Evolutionary conservation across 1,284 basidiomycete genomes (phyloP), one percentile per base, ranked within the genome.

Genomic region (Pterulicium gracile): DNA sequence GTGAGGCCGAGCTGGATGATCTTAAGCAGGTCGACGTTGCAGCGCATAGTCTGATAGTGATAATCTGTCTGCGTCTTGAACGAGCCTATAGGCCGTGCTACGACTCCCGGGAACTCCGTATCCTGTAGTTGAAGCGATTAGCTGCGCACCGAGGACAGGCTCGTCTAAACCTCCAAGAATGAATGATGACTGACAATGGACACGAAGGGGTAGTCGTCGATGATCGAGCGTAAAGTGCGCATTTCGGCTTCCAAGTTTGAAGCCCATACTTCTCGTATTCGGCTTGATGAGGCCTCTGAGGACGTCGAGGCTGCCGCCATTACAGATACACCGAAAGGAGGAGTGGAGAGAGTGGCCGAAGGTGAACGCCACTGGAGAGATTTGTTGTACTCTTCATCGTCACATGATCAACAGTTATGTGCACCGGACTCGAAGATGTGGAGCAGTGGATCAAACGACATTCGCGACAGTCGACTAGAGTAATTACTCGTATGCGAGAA

Each of bases 41-140:
- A 94, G 52, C 95, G 81, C 84, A 99, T 93, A 3, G 96, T 98
- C 66, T 99, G 95, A 66, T 97, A 99, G 67, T 98, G 95, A 60
- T 98, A 98, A 66, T 99, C 95, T 14, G 92, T 92, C 10, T 91
- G 92, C 0, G 93, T 95, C 64, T 92, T 93, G 73, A 97, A 98
- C 32, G 82, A 77, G 12, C 95, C 95, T 61, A 98, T 97, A 12
- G 96, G 95, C 15, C 96, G 78, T 5, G 95, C 96, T 36, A 99
- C 95, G 43, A 98, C 95, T 5, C 96, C 96, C 21, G 95, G 95
- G 62, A 98, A 98, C 65, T 98, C 96, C 51, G 96, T 98, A 63
- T 98, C 95, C 92, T 95, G 60, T 23, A 21, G 13, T 48, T 45
- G 48, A 15, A 46, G 42, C 46, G 43, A 41, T 43, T 50, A 52